Evolutionary conservation across 2,329 filamentous ascomycete genomes (phyloP).

Genomic region (Basipetospora sp.): DNA sequence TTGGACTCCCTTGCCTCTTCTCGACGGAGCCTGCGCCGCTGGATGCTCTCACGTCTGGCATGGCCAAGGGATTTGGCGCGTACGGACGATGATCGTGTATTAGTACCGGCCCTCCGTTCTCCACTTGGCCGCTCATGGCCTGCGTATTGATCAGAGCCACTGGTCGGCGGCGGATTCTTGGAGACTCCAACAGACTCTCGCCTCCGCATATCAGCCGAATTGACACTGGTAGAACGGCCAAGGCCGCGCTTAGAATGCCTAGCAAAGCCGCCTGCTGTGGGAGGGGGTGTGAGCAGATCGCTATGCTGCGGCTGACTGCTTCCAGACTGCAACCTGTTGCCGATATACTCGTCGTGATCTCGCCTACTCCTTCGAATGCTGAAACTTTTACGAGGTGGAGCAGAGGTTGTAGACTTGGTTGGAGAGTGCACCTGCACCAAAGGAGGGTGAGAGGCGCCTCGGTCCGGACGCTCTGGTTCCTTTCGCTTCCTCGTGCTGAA

Average conservation of each 20-base stretch:
- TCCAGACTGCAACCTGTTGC: conserved; percentile 34
- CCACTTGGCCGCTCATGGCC: conserved; percentile 36
- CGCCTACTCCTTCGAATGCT: conserved; percentile 54
- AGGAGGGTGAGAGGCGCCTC: conserved; percentile 55
- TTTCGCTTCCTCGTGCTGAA: conserved; percentile 76
- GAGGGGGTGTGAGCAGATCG: conserved; percentile 62
- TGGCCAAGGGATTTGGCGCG: conserved; percentile 82
- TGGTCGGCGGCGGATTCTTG: conserved; percentile 58
- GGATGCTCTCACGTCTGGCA: conserved; percentile 79
- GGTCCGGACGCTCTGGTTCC: conserved; percentile 49
- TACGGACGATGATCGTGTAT: conserved; percentile 46
- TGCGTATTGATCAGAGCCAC: conserved; percentile 63
- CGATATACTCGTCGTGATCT: conserved; percentile 36
- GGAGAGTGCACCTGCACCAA: conserved; percentile 67
- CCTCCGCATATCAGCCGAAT: conserved; percentile 66
- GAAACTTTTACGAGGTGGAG: conserved; percentile 68
- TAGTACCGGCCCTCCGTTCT: conserved; percentile 35
- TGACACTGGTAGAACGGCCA: conserved; percentile 80
- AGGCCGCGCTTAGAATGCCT: conserved; percentile 53
- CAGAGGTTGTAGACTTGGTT: conserved; percentile 38
- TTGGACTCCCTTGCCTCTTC: conserved; percentile 61
- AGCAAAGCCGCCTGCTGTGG: conserved; percentile 40
- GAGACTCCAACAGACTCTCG: conserved; percentile 33
- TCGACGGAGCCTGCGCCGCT: conserved; percentile 61
- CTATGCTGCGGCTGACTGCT: conserved; percentile 59